These are phyloP conservation scores for Scutellaria barbata DNA, from an alignment of 257 asterid species.

Conservation along the genomic window DNA sequence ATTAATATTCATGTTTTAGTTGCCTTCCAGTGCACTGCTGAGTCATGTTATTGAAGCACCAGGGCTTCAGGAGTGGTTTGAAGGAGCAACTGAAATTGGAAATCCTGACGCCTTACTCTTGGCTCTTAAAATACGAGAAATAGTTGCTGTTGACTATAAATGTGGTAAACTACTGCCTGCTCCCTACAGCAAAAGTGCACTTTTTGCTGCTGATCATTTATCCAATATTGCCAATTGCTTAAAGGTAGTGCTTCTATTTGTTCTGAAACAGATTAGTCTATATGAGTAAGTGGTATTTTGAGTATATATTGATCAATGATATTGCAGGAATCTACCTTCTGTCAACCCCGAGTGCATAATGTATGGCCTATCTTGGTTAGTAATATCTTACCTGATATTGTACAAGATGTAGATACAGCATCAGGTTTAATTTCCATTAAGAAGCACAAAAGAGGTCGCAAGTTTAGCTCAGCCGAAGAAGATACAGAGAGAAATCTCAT, in stretches of 20 bases:
- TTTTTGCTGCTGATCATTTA: slow-evolving; percentile 69
- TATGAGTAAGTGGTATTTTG: slow-evolving; percentile 17
- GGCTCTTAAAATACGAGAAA: slow-evolving; percentile 77
- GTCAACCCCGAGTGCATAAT: slow-evolving; percentile 90
- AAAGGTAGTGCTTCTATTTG: slow-evolving; percentile 58
- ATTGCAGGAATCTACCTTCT: slow-evolving; percentile 88
- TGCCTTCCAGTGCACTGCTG: slow-evolving; percentile 63
- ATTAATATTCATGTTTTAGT: slow-evolving; percentile 49
- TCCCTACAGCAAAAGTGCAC: slow-evolving; percentile 61
- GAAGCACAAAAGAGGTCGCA: slow-evolving; percentile 80
- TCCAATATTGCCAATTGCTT: slow-evolving; percentile 68
- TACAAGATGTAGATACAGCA: slow-evolving; percentile 62
- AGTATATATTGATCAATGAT: slow-evolving; percentile 35
- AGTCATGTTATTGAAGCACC: slow-evolving; percentile 82
- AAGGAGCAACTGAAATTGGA: slow-evolving; percentile 72
- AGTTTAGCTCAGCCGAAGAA: slow-evolving; percentile 66
- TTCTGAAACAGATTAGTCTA: slow-evolving; percentile 22
- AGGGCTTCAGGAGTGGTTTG: slow-evolving; percentile 85
- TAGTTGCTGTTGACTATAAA: slow-evolving; percentile 50
- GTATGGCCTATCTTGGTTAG: slow-evolving; percentile 80
- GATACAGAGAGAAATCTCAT: slow-evolving; percentile 67
- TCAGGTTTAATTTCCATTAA: slow-evolving; percentile 52
- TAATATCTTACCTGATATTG: slow-evolving; percentile 67
- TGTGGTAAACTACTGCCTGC: slow-evolving; percentile 81
- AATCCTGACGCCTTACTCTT: slow-evolving; percentile 91